Base-by-base conservation (phyloP, 208 protist genomes). In the Leishmania braziliensis region DNA sequence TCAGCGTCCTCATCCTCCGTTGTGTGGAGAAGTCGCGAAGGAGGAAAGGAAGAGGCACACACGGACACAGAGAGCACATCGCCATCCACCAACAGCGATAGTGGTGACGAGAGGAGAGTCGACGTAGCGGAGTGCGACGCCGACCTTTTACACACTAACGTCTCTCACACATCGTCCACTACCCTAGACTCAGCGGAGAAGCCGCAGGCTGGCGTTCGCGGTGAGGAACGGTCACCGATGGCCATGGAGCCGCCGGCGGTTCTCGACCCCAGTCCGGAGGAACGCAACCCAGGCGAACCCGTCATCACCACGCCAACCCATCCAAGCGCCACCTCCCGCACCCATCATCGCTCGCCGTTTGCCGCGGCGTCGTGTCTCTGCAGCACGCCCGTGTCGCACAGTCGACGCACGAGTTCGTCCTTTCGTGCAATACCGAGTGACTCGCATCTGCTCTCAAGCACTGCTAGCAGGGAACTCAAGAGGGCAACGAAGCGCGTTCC, bases 401-500 rank as follows among this genome's bases (percentile, higher is more conserved):
- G 20, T 66, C 48, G 26, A 33, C 81, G 50, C 23, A n/a, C 60
- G 39, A 20, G 48, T 29, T 72, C 69, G 8, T 65, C 70, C 53
- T 14, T 70, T 63, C 82, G 73, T 14, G 82, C 77, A 9, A 63
- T 85, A 77, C 43, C 80, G 29, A 77, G 58, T 60, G 70, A 81
- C 62, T 85, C 84, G 58, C 84, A 80, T 69, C 74, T 88, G 75
- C 84, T 87, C 58, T 77, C 78, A 48, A 84, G 65, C 62, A 85
- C 78, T 2, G 62, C 71, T 16, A 85, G 79, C 51, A 79, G 58
- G 20, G 70, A 79, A 16, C 58, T 68, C 66, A 86, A 86, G 71
- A 86, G 56, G 74, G 33, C 84, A 63, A 63, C 62, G 58, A 89
- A 84, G 79, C 82, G 86, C 65, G 75, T 79, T 26, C 53, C 84